Percentiles rank a stretch among this genome's conserved stretches.
Evolutionary conservation across 495 filamentous ascomycete species (phyloP).

Genomic region (Neurospora pannonica): DNA sequence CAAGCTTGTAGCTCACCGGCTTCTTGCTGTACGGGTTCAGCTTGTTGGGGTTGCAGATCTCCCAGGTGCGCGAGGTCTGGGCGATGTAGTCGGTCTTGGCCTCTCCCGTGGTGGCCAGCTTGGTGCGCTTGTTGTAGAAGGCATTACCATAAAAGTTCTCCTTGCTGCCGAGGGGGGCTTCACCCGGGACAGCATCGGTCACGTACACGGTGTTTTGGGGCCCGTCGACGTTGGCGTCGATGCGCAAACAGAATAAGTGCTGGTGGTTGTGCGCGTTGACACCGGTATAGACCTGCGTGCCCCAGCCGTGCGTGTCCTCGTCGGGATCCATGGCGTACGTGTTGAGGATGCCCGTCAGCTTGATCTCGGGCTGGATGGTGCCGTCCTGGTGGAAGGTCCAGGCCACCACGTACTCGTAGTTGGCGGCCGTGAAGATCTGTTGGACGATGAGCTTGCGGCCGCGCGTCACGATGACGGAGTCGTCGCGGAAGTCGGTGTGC

Average conservation of each 20-base stretch:
- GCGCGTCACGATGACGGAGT: constrained; percentile 76
- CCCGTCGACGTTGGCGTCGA: constrained; percentile 87
- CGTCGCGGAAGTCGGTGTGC: constrained; percentile 91
- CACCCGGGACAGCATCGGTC: constrained; percentile 57
- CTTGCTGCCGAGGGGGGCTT: constrained; percentile 61
- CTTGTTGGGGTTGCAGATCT: constrained; percentile 78
- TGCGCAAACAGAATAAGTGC: constrained; percentile 86
- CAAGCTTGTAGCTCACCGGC: constrained; percentile 83
- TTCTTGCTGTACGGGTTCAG: constrained; percentile 79
- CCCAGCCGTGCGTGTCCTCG: constrained; percentile 83
- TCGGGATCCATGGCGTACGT: constrained; percentile 79
- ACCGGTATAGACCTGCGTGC: constrained; percentile 71
- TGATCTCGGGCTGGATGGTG: constrained; percentile 89
- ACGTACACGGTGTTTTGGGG: constrained; percentile 79
- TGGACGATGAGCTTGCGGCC: constrained; percentile 82
- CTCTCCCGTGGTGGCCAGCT: constrained; percentile 63
- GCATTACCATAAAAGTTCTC: constrained; percentile 91
- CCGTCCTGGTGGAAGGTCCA: constrained; percentile 95
- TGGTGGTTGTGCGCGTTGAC: constrained; percentile 75
- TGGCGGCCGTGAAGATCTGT: constrained; percentile 92
- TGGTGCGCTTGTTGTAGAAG: constrained; percentile 86
- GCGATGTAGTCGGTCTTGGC: constrained; percentile 76
- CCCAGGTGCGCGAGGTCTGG: constrained; percentile 74
- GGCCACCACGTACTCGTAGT: constrained; percentile 92
- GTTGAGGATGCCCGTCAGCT: constrained; percentile 90